These are phyloP conservation scores for Zarea fungicola DNA, from an alignment of 2,329 filamentous ascomycete species.

Conservation along the genomic window DNA sequence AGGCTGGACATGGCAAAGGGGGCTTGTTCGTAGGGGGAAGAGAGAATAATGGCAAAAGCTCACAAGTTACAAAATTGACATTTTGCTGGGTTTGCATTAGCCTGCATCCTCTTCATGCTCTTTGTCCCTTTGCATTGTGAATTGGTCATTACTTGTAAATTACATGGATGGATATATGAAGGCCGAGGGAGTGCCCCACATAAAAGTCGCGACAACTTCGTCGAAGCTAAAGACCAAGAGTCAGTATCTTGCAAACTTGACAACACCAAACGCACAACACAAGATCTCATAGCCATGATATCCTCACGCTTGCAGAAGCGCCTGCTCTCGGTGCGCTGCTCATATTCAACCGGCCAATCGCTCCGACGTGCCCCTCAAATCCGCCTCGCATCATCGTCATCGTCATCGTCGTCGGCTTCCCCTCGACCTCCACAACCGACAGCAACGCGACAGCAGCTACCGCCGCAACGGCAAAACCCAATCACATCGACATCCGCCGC, in stretches of 20 bases:
- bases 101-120: no score
- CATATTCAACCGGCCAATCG: background rate
- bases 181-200: no score
- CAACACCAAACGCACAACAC: background rate
- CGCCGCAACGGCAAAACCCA: background rate
- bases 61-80: background rate
- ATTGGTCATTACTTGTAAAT: no score
- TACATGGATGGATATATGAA: no score
- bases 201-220: background rate
- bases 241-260: background rate
- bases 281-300: background rate
- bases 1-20: background rate
- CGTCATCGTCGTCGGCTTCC: background rate
- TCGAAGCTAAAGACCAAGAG: no score
- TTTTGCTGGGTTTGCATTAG: background rate
- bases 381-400: background rate
- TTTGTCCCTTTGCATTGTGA: background rate
- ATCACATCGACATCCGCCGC: conserved; percentile 16
- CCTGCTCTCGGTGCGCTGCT: background rate
- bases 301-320: background rate
- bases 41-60: background rate
- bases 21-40: background rate
- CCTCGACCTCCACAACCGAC: background rate
- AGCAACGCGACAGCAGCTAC: background rate
- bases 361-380: background rate